Percentiles rank a stretch among this genome's conserved stretches.
Conservation (phyloP, 177 flowering plant species). For the Vitis hybrid region DNA sequence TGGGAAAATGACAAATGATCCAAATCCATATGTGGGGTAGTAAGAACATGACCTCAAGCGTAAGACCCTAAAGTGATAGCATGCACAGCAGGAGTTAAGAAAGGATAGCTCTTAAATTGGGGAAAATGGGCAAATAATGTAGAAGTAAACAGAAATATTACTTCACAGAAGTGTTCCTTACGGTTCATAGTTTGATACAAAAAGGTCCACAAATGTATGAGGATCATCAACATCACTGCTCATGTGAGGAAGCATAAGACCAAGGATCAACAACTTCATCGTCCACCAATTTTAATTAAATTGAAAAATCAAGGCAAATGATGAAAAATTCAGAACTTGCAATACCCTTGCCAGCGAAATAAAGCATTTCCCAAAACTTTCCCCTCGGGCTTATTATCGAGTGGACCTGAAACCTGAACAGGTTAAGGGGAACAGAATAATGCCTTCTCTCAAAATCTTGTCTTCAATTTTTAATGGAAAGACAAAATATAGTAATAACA, state of each 20-base stretch:
- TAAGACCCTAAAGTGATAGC: constrained; percentile 49
- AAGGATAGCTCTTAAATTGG: background rate
- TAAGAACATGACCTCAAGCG: constrained; percentile 80
- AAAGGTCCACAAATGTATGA: constrained; percentile 82
- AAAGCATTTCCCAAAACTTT: constrained; percentile 65
- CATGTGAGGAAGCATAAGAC: constrained; percentile 14
- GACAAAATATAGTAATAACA: too few relatives aligned
- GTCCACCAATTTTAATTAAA: background rate
- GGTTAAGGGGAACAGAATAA: constrained; percentile 35
- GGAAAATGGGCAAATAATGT: background rate
- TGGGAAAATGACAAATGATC: constrained; percentile 85
- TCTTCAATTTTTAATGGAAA: background rate
- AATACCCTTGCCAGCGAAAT: constrained; percentile 96
- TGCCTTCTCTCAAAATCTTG: background rate
- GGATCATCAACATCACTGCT: constrained; percentile 85
- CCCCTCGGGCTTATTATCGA: constrained; percentile 64
- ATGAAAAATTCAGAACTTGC: background rate
- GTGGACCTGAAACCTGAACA: constrained; percentile 68
- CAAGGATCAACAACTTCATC: background rate
- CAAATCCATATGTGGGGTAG: constrained; percentile 78
- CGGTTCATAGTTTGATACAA: constrained; percentile 78
- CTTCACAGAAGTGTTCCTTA: constrained; percentile 34
- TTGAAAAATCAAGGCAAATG: background rate
- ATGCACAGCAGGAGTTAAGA: constrained; percentile 2
- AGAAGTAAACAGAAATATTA: background rate